Base-by-base conservation (phyloP, 768 basidiomycete genomes). In the Auriscalpium microsporum region DNA sequence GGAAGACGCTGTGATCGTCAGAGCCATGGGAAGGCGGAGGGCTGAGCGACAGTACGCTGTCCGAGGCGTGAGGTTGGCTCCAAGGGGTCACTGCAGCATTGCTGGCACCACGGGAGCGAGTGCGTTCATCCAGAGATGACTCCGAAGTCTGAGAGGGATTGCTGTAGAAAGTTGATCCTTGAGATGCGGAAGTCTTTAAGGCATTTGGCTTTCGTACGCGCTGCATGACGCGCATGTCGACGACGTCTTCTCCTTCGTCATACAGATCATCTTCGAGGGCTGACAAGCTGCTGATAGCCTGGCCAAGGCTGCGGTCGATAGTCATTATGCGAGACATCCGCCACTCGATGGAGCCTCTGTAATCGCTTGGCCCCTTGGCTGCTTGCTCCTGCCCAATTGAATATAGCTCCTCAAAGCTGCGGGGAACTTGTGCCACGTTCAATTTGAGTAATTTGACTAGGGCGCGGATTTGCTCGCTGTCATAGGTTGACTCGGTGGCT, bases 271-370 rank as follows among this genome's bases (percentile, higher is more conserved):
- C 50, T 34, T 72, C 60, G 66, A 68, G 64, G 33, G 69, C 70
- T 19, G 71, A 72, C 63, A 72, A 69, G 8, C 71, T 58, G 14
- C 48, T 52, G 42, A 62, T 42, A 47, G 71, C 34, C 71, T 73
- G 52, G 62, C 58, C 50, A 36, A 79, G 72, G 54, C 75, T 76
- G 56, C 71, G 75, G 60, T 78, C 78, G 62, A 80, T 78, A 64
- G 77, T 73, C 62, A 86, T 86, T 46, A 85, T 68, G 14, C 85
- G 82, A 14, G 86, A 88, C 73, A 81, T 79, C 19, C 88, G 77
- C 84, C 85, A 84, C 55, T 87, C 84, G 53, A 89, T 89, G 1
- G 87, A 86, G 6, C 80, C 82, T 54, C 76, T 81, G 68, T 89
- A 88, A 56, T 87, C 84, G 52, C 78, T 82, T 65, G 81, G 79